Percentiles rank a stretch among this genome's conserved stretches.
phyloP scores from a whole-genome alignment of 2,329 filamentous ascomycete species.

The Ophiobolus disseminans region DNA sequence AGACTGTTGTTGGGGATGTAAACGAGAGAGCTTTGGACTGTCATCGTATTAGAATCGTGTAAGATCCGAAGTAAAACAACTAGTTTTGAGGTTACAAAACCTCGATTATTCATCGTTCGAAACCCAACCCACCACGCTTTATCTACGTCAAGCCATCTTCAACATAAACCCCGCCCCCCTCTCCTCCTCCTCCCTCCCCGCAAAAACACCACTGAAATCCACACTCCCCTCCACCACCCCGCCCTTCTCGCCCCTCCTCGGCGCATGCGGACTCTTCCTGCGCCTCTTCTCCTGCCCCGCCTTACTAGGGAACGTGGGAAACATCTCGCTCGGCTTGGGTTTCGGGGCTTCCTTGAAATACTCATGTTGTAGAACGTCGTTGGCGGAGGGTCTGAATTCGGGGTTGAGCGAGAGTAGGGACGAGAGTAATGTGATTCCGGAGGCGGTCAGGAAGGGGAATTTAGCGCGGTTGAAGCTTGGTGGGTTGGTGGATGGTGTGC shows the following conservation, averaged over 20 bases:
- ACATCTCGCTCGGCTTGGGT: slow-evolving; percentile 89
- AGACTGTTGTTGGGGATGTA: not conserved
- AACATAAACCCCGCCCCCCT: slow-evolving; percentile 56
- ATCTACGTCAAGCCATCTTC: slow-evolving; percentile 34
- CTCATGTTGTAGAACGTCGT: slow-evolving; percentile 75
- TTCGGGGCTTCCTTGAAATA: slow-evolving; percentile 92
- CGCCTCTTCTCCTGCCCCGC: slow-evolving; percentile 87
- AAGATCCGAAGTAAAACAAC: too few species aligned
- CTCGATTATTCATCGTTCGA: too few species aligned
- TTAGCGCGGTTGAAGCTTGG: slow-evolving; percentile 71
- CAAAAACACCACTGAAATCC: slow-evolving; percentile 60
- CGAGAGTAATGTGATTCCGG: slow-evolving; percentile 74
- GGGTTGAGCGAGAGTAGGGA: slow-evolving; percentile 79
- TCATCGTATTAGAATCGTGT: too few species aligned
- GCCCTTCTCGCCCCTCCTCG: slow-evolving; percentile 74
- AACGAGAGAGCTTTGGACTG: too few species aligned
- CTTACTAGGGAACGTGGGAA: slow-evolving; percentile 95
- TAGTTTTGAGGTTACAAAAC: too few species aligned
- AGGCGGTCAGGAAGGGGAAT: slow-evolving; percentile 81
- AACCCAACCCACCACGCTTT: not conserved
- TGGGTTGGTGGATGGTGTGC: slow-evolving; percentile 40
- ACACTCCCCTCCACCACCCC: slow-evolving; percentile 51
- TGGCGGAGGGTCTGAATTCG: slow-evolving; percentile 70
- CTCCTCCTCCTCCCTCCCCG: slow-evolving; percentile 56
- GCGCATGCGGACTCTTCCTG: slow-evolving; percentile 79